Evolutionary conservation across 768 basidiomycete species (phyloP), one percentile per base, ranked within the genome.

Genomic region (Boletus subcaerulescens): DNA sequence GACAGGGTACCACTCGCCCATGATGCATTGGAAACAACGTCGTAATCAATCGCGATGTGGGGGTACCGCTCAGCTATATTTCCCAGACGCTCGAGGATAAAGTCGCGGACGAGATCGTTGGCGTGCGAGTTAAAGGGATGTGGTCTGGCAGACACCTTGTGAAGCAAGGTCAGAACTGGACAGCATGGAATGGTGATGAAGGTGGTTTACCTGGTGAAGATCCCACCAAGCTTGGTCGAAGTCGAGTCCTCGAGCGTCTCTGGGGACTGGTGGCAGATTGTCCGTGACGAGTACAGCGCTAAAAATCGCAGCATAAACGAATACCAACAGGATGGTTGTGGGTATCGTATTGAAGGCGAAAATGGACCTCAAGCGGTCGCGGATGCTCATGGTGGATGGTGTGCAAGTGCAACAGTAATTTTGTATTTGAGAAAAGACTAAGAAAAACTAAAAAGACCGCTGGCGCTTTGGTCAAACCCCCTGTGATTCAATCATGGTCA

Each of bases 61-160:
- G 72, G 63, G 59, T 78, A 69, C 18, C 60, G 65, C 13, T 69
- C 70, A 31, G 80, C 76, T 24, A 87, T 73, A 4, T 73, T 67
- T 38, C 69, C 59, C 14, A 92, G 64, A 3, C 86, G 80, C 4
- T 73, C 64, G 26, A 88, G 72, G 32, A 93, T 70, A 65, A 84
- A 85, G 0, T 69, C 64, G 47, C 80, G 83, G 24, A 91, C 86
- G 26, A 76, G 61, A 59, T 89, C 86, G 63, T 93, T 93, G 17
- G 83, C 80, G 70, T 85, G 87, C 1, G 89, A 89, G 62, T 87
- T 84, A 71, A 84, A 90, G 1, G 91, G 84, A 68, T 89, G 91
- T 1, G 91, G 91, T 26, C 77, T 77, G 7, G 77, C 72, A 6
- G 91, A 78, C 56, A 93, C 84, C 85, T 81, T 55, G 46, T 10